Conservation (phyloP, 2,329 filamentous ascomycete genomes). For the Coleophoma eucalyptorum region DNA sequence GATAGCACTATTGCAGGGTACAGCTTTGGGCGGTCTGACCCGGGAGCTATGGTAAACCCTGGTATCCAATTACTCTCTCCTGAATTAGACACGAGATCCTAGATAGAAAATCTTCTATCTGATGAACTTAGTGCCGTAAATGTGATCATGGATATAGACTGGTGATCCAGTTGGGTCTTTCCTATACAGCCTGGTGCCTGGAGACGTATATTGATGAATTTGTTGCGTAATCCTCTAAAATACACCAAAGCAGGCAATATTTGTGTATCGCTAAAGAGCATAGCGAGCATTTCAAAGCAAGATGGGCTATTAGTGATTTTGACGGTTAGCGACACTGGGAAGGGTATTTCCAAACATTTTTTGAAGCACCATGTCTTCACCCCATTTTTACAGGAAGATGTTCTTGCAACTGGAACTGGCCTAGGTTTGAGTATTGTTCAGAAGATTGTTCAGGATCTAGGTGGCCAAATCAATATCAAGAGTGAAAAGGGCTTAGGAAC, state of each 20-base stretch:
- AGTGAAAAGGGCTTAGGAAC: conserved; percentile 51
- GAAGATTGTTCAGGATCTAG: conserved; percentile 56
- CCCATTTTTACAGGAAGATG: conserved; percentile 55
- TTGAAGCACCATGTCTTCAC: conserved; percentile 52
- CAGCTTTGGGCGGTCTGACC: conserved; percentile 9
- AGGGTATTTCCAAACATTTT: conserved; percentile 60
- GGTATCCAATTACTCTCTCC: no score
- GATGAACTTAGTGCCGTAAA: conserved; percentile 25
- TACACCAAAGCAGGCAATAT: conserved; percentile 52
- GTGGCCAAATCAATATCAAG: conserved; percentile 54
- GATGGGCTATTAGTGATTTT: conserved; percentile 25
- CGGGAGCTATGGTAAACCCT: no score
- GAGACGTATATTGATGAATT: conserved; percentile 50
- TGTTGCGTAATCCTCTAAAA: conserved; percentile 59
- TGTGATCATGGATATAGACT: conserved; percentile 39
- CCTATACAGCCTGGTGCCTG: conserved; percentile 20
- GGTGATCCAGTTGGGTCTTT: conserved; percentile 28
- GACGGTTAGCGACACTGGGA: conserved; percentile 57
- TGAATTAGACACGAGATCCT: conserved; percentile 15
- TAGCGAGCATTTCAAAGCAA: conserved; percentile 9
- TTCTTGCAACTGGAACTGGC: conserved; percentile 55
- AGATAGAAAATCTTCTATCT: conserved; percentile 16
- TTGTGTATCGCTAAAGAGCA: conserved; percentile 33
- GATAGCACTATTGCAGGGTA: conserved; percentile 31
- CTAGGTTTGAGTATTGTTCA: conserved; percentile 62